Evolutionary conservation across 257 asterid genomes (phyloP), one percentile per base, ranked within the genome.

Genomic region (Henckelia pumila): DNA sequence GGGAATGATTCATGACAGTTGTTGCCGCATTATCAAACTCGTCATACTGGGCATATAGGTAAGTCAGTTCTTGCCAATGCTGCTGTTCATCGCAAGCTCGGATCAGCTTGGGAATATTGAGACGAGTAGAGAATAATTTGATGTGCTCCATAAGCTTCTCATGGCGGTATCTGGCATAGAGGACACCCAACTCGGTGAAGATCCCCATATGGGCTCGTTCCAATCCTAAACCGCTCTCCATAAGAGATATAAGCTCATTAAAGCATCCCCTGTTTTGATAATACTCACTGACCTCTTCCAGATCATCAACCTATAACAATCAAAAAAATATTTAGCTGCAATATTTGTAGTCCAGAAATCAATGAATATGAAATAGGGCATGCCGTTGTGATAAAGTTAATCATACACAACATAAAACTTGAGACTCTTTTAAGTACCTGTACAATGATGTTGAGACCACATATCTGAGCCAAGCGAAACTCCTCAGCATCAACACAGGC

Each of bases 401-500:
- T 26, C 24, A 10, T 35, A 56, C 14, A n/a, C 24, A 28, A 64
- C 22, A 22, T 58, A 63, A 6, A 59, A 55, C 25, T 59, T 58
- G 35, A 64, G 68, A 72, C 64, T 57, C 59, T 8, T 8, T 28
- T 55, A 16, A 44, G 62, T 60, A 74, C 72, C 80, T 76, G 80
- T 26, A 76, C 73, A 22, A 76, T 76, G 50, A 76, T 76, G 67
- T 76, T 76, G 30, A 76, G 76, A 65, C 80, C 80, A 61, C 80
- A 76, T 65, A 76, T 76, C 61, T 76, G 80, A 61, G 80, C 80
- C 75, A 76, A 61, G 52, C 77, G 80, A 58, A 76, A 76, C 71
- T 76, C 80, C 69, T 76, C 80, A 40, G 88, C 88, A 76, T 92
- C 95, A 59, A 92, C 96, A 76, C 98, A 89, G 53, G 98, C 96